phyloP scores from a whole-genome alignment of 106 monocot genomes.

The Acorus gramineus region DNA sequence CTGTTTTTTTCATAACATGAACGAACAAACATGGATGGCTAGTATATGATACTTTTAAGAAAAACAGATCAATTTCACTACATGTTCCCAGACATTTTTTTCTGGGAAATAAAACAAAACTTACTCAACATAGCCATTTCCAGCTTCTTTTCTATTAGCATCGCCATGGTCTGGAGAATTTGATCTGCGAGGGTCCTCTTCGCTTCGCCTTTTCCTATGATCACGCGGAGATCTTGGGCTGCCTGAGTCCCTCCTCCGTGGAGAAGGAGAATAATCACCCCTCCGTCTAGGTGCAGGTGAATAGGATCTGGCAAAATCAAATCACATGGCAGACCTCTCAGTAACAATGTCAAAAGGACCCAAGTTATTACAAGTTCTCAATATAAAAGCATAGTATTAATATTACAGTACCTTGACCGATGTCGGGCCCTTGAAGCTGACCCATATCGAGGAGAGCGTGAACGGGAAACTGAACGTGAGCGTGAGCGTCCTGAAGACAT shows the following conservation, averaged over 20 bases:
- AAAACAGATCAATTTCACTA: too few relatives aligned
- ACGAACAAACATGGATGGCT: too few relatives aligned
- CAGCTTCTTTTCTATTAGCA: constrained; percentile 11
- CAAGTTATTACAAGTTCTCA: neutral
- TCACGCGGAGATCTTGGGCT: constrained; percentile 24
- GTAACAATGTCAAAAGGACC: too few relatives aligned
- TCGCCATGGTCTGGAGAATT: constrained; percentile 17
- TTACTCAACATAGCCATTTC: constrained; percentile 16
- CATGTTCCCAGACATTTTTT: too few relatives aligned
- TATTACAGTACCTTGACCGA: constrained; percentile 25
- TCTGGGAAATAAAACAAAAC: neutral
- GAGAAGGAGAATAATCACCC: constrained; percentile 35
- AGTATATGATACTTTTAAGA: too few relatives aligned
- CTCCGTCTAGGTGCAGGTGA: constrained; percentile 47
- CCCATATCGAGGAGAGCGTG: constrained; percentile 32
- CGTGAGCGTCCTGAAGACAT: constrained; percentile 26
- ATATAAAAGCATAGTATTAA: neutral
- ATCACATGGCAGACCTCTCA: neutral
- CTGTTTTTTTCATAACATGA: too few relatives aligned
- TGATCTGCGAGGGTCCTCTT: constrained; percentile 14
- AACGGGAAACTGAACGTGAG: constrained; percentile 40
- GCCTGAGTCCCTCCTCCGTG: constrained; percentile 12
- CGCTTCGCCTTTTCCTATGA: constrained; percentile 9
- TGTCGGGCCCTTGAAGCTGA: constrained; percentile 18
- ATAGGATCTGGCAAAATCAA: constrained; percentile 31